Base-by-base conservation (phyloP, 1,284 basidiomycete genomes). In the Marasmius fiardii region DNA sequence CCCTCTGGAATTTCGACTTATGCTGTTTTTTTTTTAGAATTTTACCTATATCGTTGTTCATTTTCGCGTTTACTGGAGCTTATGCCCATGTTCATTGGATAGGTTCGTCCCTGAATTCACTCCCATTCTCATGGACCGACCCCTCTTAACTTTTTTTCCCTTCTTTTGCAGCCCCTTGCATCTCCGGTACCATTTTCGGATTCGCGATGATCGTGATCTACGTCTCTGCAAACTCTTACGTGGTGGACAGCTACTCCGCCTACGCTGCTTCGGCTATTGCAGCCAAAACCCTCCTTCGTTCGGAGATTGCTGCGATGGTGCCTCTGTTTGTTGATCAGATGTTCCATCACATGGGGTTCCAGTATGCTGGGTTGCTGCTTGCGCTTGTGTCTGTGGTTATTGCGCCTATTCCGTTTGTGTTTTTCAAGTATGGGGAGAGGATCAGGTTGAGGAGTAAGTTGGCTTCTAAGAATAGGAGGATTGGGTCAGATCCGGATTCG, bases 41-140 rank as follows among this genome's bases (percentile, higher is more conserved):
- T 20, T 65, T 74, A 8, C 73, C 74, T 5, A 43, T 63, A 10
- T 67, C 72, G 14, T 64, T 75, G 1, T 71, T 74, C 62, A 65
- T 75, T 16, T 75, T 75, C 57, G 73, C 73, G 1, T 81, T 80
- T 69, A 79, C 78, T 1, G 79, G 78, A 8, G 73, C 63, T 16
- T 74, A 72, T 54, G 51, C 59, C 8, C 62, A 60, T 54, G 72
- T 75, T 0, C 68, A 74, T 59, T 74, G 70, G 67, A 72, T 74
- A 7, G 71, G 69, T 60, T 58, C 12, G 65, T 56, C n/a, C 37
- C 28, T 23, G n/a, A n/a, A n/a, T n/a, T n/a, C n/a, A n/a, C n/a
- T n/a, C n/a, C n/a, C n/a, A n/a, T n/a, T n/a, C n/a, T n/a, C n/a
- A n/a, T n/a, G n/a, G n/a, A n/a, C n/a, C n/a, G n/a, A n/a, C n/a